Evolutionary conservation across 805 yeast species (phyloP).

Genomic region (Candida oleophila): DNA sequence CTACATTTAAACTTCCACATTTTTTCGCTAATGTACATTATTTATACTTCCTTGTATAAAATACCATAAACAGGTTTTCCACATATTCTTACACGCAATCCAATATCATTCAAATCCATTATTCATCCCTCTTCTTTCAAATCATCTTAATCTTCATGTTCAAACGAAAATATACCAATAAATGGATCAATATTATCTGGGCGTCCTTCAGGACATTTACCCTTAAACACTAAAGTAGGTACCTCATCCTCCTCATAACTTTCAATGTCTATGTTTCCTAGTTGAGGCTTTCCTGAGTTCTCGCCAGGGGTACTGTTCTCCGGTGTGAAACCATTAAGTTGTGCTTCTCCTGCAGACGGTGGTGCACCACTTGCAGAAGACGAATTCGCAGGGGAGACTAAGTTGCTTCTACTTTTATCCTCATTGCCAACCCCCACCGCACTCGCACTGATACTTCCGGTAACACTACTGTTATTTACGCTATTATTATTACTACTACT

Average conservation of each 20-base stretch:
- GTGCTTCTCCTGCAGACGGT: background rate
- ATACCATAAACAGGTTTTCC: too few species aligned
- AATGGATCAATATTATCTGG: constrained; percentile 54
- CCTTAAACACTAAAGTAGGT: constrained; percentile 51
- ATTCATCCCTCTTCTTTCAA: background rate
- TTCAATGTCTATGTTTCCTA: constrained; percentile 27
- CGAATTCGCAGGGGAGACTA: background rate
- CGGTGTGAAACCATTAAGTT: background rate
- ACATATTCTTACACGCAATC: too few species aligned
- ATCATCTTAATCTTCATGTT: constrained; percentile 28
- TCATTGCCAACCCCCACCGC: background rate
- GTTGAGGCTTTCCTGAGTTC: constrained; percentile 8
- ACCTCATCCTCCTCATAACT: constrained; percentile 33
- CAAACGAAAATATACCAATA: constrained; percentile 55
- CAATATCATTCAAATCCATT: too few species aligned
- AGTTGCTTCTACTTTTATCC: background rate
- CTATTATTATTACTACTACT: constrained; percentile 1
- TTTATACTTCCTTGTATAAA: too few species aligned
- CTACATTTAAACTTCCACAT: too few species aligned
- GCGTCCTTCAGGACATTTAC: constrained; percentile 51
- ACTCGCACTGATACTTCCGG: background rate
- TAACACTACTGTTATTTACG: background rate
- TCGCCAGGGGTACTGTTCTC: constrained; percentile 3
- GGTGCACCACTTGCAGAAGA: constrained; percentile 3
- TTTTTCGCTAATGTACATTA: too few species aligned